Conservation (phyloP, 306 rosid species). For the Cotoneaster glaucophyllus region DNA sequence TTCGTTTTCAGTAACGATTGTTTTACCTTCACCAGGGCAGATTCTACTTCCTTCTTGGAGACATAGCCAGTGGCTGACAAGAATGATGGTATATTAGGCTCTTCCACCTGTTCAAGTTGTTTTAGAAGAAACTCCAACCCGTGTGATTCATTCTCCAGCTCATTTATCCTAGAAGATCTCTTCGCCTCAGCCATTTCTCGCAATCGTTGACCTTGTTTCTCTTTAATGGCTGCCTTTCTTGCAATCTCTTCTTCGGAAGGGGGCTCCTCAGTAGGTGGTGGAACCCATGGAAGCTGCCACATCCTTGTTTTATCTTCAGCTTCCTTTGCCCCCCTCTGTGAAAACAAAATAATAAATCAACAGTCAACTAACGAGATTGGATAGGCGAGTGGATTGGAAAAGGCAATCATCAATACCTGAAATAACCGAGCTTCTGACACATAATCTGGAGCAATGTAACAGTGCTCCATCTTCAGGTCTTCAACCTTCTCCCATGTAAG, state of each 20-base stretch:
- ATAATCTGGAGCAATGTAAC: constrained; percentile 71
- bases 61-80: constrained; percentile 76
- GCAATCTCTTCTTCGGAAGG: constrained; percentile 98
- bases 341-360: background rate
- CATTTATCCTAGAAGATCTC: constrained; percentile 82
- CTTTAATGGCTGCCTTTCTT: constrained; percentile 92
- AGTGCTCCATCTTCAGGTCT: constrained; percentile 95
- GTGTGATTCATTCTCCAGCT: constrained; percentile 75
- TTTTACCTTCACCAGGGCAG: constrained; percentile 57
- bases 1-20: constrained; percentile 84
- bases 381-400: constrained; percentile 8
- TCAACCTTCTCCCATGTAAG: constrained; percentile 97
- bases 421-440: constrained; percentile 63
- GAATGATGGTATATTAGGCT: constrained; percentile 53
- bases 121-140: constrained; percentile 81
- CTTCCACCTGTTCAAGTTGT: constrained; percentile 81
- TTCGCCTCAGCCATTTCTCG: constrained; percentile 99
- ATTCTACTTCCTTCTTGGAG: constrained; percentile 81
- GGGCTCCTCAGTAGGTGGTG: constrained; percentile 87
- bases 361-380: constrained; percentile 11
- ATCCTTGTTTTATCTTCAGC: constrained; percentile 82
- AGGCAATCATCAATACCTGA: constrained; percentile 49
- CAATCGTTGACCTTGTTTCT: constrained; percentile 90
- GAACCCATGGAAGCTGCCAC: constrained; percentile 99
- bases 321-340: constrained; percentile 67